Evolutionary conservation across 2,329 filamentous ascomycete species (phyloP), one percentile per base, ranked within the genome.

Genomic region (Penicillium sp.): DNA sequence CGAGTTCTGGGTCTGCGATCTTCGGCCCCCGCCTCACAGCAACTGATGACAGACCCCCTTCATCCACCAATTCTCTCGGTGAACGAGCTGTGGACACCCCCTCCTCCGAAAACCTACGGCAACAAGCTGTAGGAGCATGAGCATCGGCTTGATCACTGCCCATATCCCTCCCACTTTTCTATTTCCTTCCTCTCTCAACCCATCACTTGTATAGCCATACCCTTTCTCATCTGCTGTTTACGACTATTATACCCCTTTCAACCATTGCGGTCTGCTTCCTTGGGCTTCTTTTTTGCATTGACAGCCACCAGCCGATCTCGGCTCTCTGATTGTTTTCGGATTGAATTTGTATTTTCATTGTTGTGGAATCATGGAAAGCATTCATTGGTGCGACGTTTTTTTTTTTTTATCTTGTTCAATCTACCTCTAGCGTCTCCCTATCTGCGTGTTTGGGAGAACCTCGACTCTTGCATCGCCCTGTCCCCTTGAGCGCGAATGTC

Each of bases 41-140:
- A 6, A 50, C 62, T 35, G 56, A 56, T 7, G 60, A 57, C 8
- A 44, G 45, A 52, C 11, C 52, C 19, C 52, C 57, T 19, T 58
- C 54, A 37, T 65, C 64, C 27, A 54, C 62, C 5, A 62, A 57
- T 4, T 59, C 65, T 1, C 59, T 66, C 16, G 58, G 43, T 27
- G 65, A 66, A 42, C 62, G 60, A 49, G 54, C 56, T 19, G 53
- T 62, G 10, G 53, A 64, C 21, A 56, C 55, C 0, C 60, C 65
- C 1, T 67, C 65, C 5, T 62, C 60, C 14, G 65, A 67, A 50
- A 66, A 60, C 42, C 59, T 67, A 11, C 64, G 59, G 22, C 56
- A 66, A 39, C 64, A 67, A 54, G 59, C 56, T 35, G 64, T 67
- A 13, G 60, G 62, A 8, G 65, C 62, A 8, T 67, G 53, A 61